Evolutionary conservation across 2,329 filamentous ascomycete genomes (phyloP), one percentile per base, ranked within the genome.

Genomic region (Colletotrichum lentis): DNA sequence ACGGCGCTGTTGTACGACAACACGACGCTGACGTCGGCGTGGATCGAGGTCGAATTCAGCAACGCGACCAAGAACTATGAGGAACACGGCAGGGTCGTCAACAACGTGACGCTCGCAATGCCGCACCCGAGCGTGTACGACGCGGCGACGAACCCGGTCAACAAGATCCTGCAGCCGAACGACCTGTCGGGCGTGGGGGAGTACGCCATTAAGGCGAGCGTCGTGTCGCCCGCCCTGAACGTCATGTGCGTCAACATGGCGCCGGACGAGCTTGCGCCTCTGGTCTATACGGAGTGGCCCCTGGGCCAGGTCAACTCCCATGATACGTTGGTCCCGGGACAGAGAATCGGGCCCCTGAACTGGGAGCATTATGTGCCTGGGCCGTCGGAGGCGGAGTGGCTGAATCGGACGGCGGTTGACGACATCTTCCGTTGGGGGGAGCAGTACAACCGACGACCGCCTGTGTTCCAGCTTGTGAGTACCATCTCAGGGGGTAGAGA

Each of bases 101-200:
- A 94, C 75, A 94, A 94, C 70, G 87, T 93, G 31, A 91, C 90
- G 0, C 82, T 94, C 71, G 91, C 91, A 0, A 90, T 94, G 85
- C 92, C 92, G 0, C 92, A 96, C 72, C 82, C 88, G 0, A 88
- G 90, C 0, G 83, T 96, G 0, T 88, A 91, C 41, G 77, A 81
- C 14, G 91, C 92, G 0, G 88, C 90, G 0, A 85, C 81, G 10
- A 81, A 90, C 71, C 77, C 82, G 0, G 75, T 78, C 10, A 95
- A 95, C 73, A 76, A 79, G 0, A 92, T 96, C 37, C 77, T 92
- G 10, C 92, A 95, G 72, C 92, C 92, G 0, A 81, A 83, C 7
- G 86, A 89, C 22, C 80, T 89, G 12, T 83, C 80, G 0, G 91
- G 90, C 0, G 83, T 92, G 10, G 92, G 91, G 12, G 86, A 90